Percentiles rank a stretch among this genome's conserved stretches.
Conservation (phyloP, 73 alveolate species). For the Uronychia setigera region DNA sequence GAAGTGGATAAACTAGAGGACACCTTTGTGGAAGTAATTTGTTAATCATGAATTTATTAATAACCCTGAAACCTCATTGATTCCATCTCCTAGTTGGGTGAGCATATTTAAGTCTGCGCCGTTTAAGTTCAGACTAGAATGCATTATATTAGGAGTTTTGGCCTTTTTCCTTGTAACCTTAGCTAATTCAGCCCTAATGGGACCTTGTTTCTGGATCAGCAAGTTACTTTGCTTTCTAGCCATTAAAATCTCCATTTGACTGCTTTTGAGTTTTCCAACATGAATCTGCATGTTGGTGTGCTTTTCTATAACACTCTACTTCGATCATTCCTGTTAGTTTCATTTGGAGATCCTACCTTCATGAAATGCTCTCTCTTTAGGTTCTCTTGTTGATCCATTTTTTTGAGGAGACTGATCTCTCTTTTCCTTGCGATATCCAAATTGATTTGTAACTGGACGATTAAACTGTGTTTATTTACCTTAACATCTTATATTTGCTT, state of each 20-base stretch:
- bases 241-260: neutral
- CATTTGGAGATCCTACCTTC: neutral
- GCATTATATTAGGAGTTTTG: neutral
- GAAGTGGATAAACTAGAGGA: neutral
- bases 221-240: neutral
- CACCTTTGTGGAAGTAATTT: neutral
- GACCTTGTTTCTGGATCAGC: neutral
- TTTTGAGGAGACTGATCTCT: neutral
- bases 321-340: neutral
- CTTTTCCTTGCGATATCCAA: neutral
- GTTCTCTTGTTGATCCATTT: neutral
- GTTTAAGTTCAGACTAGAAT: no score
- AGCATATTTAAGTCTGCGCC: no score
- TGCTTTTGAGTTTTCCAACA: neutral
- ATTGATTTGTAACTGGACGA: neutral
- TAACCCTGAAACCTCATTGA: neutral
- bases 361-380: neutral
- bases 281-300: neutral
- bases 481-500: neutral
- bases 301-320: neutral
- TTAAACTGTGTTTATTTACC: neutral
- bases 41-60: no score
- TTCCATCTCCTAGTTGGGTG: no score
- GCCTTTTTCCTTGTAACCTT: neutral
- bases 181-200: neutral